phyloP scores from a whole-genome alignment of 2,329 filamentous ascomycete species.

The Aspergillus phoenicis region DNA sequence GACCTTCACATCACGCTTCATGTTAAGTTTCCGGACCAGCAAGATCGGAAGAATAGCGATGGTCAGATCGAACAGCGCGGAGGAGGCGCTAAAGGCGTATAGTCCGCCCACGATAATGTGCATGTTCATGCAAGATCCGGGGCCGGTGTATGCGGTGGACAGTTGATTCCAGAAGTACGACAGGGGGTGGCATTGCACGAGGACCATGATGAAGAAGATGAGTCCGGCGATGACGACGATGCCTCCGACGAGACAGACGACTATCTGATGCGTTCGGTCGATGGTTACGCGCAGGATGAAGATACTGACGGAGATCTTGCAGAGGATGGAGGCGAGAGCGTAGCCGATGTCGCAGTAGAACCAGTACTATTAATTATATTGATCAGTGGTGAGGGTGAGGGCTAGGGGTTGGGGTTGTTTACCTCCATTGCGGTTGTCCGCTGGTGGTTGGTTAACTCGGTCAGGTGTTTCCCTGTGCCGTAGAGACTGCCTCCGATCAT shows the following conservation, averaged over 20 bases:
- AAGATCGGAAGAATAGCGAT: slow-evolving; percentile 22
- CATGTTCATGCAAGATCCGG: slow-evolving; percentile 18
- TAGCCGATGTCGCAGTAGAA: slow-evolving; percentile 55
- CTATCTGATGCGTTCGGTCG: slow-evolving; percentile 45
- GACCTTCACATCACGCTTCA: slow-evolving; percentile 21
- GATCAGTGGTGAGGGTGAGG: background rate
- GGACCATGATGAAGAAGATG: slow-evolving; percentile 49
- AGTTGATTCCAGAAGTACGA: slow-evolving; percentile 50
- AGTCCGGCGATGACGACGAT: slow-evolving; percentile 45
- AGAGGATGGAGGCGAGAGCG: slow-evolving; percentile 45
- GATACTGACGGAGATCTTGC: slow-evolving; percentile 53
- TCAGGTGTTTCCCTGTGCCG: slow-evolving; percentile 26
- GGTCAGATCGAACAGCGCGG: slow-evolving; percentile 22
- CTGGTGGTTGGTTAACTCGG: slow-evolving; percentile 15
- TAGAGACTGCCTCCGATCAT: slow-evolving; percentile 26
- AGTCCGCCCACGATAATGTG: slow-evolving; percentile 15
- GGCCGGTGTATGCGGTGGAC: background rate
- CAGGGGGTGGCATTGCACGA: slow-evolving; percentile 54
- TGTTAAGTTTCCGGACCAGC: slow-evolving; percentile 26
- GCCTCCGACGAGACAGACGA: slow-evolving; percentile 47
- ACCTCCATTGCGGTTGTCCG: slow-evolving; percentile 22
- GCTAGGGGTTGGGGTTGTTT: background rate
- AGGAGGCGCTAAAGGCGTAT: slow-evolving; percentile 26
- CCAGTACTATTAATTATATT: slow-evolving; percentile 35
- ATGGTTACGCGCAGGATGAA: slow-evolving; percentile 54